A percentile compares a stretch with the other conserved stretches of the same genome.
Evolutionary conservation across 1,284 basidiomycete genomes (phyloP).

Genomic region (Ceratobasidium sp.): DNA sequence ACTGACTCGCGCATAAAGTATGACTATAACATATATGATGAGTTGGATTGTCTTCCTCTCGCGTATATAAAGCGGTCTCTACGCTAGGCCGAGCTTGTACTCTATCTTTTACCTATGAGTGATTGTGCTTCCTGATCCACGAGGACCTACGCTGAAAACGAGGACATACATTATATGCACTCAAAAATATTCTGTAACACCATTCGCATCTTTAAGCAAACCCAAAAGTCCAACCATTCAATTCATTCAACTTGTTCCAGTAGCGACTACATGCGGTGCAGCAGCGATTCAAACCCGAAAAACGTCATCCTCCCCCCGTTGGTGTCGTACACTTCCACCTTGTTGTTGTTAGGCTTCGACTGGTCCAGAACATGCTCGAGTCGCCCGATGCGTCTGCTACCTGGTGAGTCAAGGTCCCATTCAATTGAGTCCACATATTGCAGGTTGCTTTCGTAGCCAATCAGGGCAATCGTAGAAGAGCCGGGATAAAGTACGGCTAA

Average conservation of each 20-base stretch:
- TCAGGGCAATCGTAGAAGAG: background rate
- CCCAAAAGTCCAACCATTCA: no score
- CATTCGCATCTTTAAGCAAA: no score
- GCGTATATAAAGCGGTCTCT: no score
- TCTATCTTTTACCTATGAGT: no score
- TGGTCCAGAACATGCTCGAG: background rate
- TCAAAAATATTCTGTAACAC: no score
- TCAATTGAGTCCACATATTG: background rate
- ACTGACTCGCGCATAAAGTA: no score
- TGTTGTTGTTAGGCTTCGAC: background rate
- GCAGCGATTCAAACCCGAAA: background rate
- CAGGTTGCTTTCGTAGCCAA: background rate
- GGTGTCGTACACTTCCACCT: conserved; percentile 3
- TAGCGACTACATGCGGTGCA: background rate
- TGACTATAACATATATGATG: no score
- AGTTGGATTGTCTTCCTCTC: no score
- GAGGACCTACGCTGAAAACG: no score
- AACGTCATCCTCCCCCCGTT: background rate
- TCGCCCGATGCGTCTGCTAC: background rate
- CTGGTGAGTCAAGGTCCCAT: background rate
- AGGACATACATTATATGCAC: no score
- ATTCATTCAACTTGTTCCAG: background rate
- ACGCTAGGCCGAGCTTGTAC: no score
- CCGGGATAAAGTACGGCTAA: background rate
- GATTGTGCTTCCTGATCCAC: no score